Evolutionary conservation across 2,329 filamentous ascomycete genomes (phyloP), one percentile per base, ranked within the genome.

Genomic region (Cladosporium sp.): DNA sequence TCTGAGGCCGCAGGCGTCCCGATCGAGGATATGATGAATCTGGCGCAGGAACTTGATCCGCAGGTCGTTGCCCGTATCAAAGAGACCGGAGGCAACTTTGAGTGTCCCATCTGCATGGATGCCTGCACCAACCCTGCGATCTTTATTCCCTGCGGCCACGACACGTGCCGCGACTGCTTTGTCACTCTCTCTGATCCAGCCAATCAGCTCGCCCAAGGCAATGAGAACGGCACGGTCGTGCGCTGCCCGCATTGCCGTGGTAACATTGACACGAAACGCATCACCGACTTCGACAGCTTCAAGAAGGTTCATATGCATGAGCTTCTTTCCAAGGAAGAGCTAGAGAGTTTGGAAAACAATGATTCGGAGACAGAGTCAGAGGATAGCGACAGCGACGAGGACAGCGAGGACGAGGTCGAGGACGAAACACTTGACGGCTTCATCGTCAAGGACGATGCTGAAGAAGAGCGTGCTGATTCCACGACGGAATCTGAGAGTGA

Each of bases 61-160:
- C 73, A 80, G 2, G 86, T 89, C 10, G 76, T 95, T 14, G 64
- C 73, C n/a, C 81, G 88, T 6, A 77, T 93, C 64, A 86, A 75
- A 57, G 70, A 73, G 10, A 70, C 74, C 5, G 75, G 82, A 1
- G 78, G 75, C 16, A 63, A 65, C 2, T 88, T 92, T 46, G 85
- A 91, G 65, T 95, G 90, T 63, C 87, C 87, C 0, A 83, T 93
- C 16, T 95, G 90, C 66, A 84, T 87, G 54, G 90, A 95, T 62
- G 83, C 77, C 2, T 81, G 85, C 6, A 76, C 79, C 11, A 90
- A 91, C 56, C 87, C 88, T 0, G 80, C 80, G 3, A 87, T 95
- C 57, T 85, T 91, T 67, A 76, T 89, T 48, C 89, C 89, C 1
- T 95, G 90, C 63, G 90, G 90, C 2, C 90, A 95, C 63, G 82